Conservation (phyloP, 169 alveolate species). For the Plasmodium vivax region DNA sequence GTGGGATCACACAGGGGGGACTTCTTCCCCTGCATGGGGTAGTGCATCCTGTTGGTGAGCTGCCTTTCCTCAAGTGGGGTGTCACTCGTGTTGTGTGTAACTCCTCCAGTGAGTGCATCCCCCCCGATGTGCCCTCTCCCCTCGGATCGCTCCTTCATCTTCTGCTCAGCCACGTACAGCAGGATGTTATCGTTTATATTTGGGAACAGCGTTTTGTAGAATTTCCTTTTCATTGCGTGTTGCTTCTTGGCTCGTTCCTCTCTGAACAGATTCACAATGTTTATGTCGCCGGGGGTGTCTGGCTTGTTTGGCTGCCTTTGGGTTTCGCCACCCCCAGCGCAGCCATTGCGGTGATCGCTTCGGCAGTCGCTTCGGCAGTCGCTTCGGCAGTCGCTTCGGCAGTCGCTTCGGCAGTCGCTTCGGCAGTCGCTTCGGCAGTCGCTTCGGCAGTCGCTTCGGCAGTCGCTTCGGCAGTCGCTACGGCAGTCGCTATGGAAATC, state of each 20-base stretch:
- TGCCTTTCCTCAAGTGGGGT: background rate
- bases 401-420: too few relatives aligned
- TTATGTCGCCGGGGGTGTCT: background rate
- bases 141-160: conserved; percentile 8
- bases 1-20: conserved; percentile 70
- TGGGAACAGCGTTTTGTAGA: conserved; percentile 42
- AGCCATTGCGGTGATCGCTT: background rate
- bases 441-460: background rate
- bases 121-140: background rate
- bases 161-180: conserved; percentile 47
- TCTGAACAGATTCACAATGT: conserved; percentile 23
- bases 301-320: background rate
- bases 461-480: too few relatives aligned
- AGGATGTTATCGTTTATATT: conserved; percentile 39
- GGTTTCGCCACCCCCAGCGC: background rate
- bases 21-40: conserved; percentile 43
- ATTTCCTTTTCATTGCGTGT: background rate
- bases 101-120: background rate
- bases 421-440: too few relatives aligned
- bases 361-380: background rate
- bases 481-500: too few relatives aligned
- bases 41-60: background rate
- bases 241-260: background rate
- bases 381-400: too few relatives aligned
- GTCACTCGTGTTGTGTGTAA: conserved; percentile 16